Evolutionary conservation across 192 early-diverging fungal species (phyloP).

Genomic region (Rhizophagus prolifer): DNA sequence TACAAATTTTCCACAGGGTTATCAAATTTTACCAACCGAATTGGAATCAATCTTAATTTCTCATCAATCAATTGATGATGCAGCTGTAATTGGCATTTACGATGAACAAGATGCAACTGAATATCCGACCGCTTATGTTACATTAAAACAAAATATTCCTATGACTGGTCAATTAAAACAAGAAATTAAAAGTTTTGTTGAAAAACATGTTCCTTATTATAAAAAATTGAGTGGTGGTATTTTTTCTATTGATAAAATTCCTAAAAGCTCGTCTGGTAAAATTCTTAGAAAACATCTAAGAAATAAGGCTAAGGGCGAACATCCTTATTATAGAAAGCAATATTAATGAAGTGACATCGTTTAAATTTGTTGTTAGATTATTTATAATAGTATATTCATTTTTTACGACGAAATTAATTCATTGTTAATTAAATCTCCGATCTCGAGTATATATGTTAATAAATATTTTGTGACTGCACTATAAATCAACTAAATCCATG

Average conservation of each 20-base stretch:
- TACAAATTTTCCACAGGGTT: conserved; percentile 31
- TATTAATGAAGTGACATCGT: too few relatives aligned
- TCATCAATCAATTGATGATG: conserved; percentile 70
- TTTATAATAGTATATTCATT: too few relatives aligned
- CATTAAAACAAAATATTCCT: conserved; percentile 44
- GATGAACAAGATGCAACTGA: conserved; percentile 67
- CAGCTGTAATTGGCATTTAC: conserved; percentile 67
- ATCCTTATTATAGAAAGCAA: too few relatives aligned
- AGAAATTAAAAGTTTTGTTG: conserved; percentile 54
- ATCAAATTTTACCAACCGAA: conserved; percentile 86
- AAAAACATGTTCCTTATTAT: conserved; percentile 61
- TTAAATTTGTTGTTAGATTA: too few relatives aligned
- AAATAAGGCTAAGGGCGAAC: background rate
- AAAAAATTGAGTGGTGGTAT: conserved; percentile 83
- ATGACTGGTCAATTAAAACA: conserved; percentile 42
- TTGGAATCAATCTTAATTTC: conserved; percentile 73
- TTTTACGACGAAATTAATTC: too few relatives aligned
- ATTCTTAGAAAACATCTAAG: conserved; percentile 74
- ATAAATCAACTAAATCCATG: too few relatives aligned
- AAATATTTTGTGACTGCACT: too few relatives aligned
- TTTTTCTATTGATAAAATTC: conserved; percentile 66
- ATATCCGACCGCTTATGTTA: conserved; percentile 75
- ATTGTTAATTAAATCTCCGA: too few relatives aligned
- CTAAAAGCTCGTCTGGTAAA: conserved; percentile 81
- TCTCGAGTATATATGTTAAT: too few relatives aligned